Percentiles rank a stretch among this genome's conserved stretches.
Conservation (phyloP, 2,329 filamentous ascomycete genomes). For the Alternaria infectoria region DNA sequence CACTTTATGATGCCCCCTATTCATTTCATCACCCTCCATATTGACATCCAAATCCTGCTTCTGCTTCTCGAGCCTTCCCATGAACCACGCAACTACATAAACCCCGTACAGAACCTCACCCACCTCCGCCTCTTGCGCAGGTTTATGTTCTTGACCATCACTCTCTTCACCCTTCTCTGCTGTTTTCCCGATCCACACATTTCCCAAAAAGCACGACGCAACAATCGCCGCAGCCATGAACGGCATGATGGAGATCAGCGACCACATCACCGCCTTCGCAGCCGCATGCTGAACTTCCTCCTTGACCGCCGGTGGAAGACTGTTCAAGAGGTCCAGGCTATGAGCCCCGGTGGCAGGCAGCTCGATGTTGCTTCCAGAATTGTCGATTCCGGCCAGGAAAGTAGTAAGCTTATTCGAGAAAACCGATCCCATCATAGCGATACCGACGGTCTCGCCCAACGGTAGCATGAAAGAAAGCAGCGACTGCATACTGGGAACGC, state of each 20-base stretch:
- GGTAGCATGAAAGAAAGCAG: conserved; percentile 66
- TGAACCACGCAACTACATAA: conserved; percentile 26
- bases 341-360: conserved; percentile 26
- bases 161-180: conserved; percentile 17
- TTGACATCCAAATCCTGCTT: conserved; percentile 27
- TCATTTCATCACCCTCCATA: conserved; percentile 6
- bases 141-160: not conserved
- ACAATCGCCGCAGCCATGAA: conserved; percentile 61
- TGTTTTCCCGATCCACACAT: conserved; percentile 58
- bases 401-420: conserved; percentile 65
- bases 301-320: conserved; percentile 48
- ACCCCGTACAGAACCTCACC: conserved; percentile 28
- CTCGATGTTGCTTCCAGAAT: conserved; percentile 23
- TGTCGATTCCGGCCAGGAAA: conserved; percentile 34
- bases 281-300: conserved; percentile 52
- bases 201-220: conserved; percentile 55
- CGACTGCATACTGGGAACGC: conserved; percentile 65
- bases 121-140: conserved; percentile 3
- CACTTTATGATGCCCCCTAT: not conserved
- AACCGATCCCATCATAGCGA: conserved; percentile 72
- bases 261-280: conserved; percentile 68
- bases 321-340: conserved; percentile 45
- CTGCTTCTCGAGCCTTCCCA: conserved; percentile 6
- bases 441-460: conserved; percentile 68
- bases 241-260: conserved; percentile 67